Base-by-base conservation (phyloP, 148 eudicot species). In the Fagopyrum esculentum region DNA sequence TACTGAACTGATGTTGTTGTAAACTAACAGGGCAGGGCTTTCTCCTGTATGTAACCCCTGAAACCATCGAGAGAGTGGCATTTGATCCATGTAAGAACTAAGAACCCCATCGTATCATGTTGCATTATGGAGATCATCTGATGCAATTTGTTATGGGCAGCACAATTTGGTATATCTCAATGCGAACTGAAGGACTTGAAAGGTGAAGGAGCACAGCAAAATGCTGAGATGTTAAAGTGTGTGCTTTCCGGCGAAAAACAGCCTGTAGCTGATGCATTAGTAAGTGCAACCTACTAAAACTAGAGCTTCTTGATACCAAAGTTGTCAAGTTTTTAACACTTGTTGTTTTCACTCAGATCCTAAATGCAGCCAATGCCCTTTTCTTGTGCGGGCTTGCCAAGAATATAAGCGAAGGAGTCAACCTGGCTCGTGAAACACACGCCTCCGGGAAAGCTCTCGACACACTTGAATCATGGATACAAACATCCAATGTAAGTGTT, bases 161-260 rank as follows among this genome's bases (percentile, higher is more conserved):
- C 90, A 97, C 95, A 96, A 4, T 96, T 90, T 72, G 97, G 97
- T 63, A 96, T 92, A 69, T 95, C 93, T 71, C 91, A 98, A 15
- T 96, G 99, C 83, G 86, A 89, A 29, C 55, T 96, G 61, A 86
- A 84, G 54, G 87, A 84, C 79, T 76, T 96, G 78, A 85, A 85
- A 64, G 99, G 99, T 77, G 99, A 98, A 75, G 99, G 84, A 54
- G 88, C 99, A 15, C 86, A 85, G 73, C 90, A 96, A 82, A 96
- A 96, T 76, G 98, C 98, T 6, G 97, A 90, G 73, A 80, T 90
- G 17, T 73, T 94, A 75, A 91, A 81, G 84, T 89, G 85, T 19
- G 97, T 94, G 29, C 86, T 94, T 70, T 80, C 95, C 6, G 98
- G 98, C 51, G 95, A 87, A 73, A 89, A 73, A 60, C 97, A 97